These are phyloP conservation scores for Coemansia sp. DNA, from an alignment of 192 early-diverging fungal genomes.

Conservation along the genomic window DNA sequence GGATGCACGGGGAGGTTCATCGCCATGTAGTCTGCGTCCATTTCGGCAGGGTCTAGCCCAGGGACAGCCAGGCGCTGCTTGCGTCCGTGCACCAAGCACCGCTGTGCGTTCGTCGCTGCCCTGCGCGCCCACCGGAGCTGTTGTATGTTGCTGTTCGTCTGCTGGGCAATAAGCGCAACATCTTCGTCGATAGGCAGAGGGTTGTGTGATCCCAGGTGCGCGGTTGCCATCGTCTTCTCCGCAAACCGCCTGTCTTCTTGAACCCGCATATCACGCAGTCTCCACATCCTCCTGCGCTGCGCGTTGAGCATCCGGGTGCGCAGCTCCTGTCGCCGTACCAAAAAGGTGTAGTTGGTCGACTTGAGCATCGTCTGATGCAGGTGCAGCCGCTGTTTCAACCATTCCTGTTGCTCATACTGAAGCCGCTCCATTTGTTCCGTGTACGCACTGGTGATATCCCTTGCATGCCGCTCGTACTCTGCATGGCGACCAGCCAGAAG, in stretches of 20 bases:
- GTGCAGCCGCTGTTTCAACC: slow-evolving; percentile 37
- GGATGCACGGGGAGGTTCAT: slow-evolving; percentile 47
- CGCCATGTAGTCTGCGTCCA: slow-evolving; percentile 46
- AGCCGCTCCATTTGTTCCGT: slow-evolving; percentile 31
- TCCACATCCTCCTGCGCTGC: slow-evolving; percentile 41
- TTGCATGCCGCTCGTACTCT: slow-evolving; percentile 41
- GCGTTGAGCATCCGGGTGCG: slow-evolving; percentile 31
- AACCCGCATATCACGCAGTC: slow-evolving; percentile 37
- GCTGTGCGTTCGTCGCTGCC: slow-evolving; percentile 27
- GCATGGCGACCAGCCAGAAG: slow-evolving; percentile 40
- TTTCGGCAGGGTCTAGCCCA: slow-evolving; percentile 39
- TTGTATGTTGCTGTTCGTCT: slow-evolving; percentile 7
- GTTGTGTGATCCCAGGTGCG: neutral
- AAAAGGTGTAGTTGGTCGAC: slow-evolving; percentile 45
- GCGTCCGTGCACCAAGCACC: slow-evolving; percentile 35
- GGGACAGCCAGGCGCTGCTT: slow-evolving; percentile 37
- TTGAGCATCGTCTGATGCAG: slow-evolving; percentile 34
- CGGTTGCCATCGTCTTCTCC: slow-evolving; percentile 6
- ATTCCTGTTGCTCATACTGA: slow-evolving; percentile 30
- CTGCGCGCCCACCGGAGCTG: slow-evolving; percentile 36
- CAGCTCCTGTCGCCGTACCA: slow-evolving; percentile 51
- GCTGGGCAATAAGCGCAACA: slow-evolving; percentile 30
- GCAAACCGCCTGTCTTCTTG: slow-evolving; percentile 30
- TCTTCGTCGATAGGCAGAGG: slow-evolving; percentile 10
- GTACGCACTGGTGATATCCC: slow-evolving; percentile 21